These are phyloP conservation scores for Backusella psychrophila DNA, from an alignment of 192 early-diverging fungal genomes.

Conservation along the genomic window DNA sequence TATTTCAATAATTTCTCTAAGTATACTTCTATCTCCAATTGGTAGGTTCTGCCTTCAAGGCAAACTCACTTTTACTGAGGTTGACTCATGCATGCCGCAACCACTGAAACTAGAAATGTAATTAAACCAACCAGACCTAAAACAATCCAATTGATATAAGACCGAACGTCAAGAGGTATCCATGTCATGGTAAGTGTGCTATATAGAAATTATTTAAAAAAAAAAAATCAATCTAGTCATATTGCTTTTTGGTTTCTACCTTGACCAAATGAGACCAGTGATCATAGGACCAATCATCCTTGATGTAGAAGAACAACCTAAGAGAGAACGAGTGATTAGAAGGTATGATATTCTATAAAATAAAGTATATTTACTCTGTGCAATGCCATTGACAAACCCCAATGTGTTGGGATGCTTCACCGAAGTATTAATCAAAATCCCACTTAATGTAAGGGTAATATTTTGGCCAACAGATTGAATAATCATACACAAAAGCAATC, in stretches of 20 bases:
- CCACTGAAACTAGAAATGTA: not conserved
- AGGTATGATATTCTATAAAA: too few species aligned
- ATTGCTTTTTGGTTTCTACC: conserved; percentile 33
- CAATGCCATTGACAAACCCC: conserved; percentile 57
- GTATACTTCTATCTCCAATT: too few species aligned
- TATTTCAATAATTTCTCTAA: too few species aligned
- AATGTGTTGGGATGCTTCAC: conserved; percentile 36
- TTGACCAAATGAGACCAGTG: conserved; percentile 53
- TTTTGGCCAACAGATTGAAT: conserved; percentile 24
- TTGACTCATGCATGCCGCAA: not conserved
- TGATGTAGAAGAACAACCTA: conserved; percentile 24
- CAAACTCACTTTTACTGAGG: not conserved
- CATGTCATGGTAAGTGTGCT: conserved; percentile 1
- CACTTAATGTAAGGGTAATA: conserved; percentile 41
- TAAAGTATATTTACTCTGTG: conserved; percentile 30
- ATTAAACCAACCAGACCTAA: not conserved
- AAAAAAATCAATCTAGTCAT: not conserved
- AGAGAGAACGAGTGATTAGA: too few species aligned
- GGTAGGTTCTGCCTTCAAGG: too few species aligned
- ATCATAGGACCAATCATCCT: conserved; percentile 49
- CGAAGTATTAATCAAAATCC: conserved; percentile 48
- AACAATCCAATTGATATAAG: conserved; percentile 3
- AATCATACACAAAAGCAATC: conserved; percentile 5
- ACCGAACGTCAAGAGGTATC: conserved; percentile 4
- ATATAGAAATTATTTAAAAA: not conserved